Evolutionary conservation across 2,329 filamentous ascomycete genomes (phyloP), one percentile per base, ranked within the genome.

Genomic region (Arthrobotrys sphaeroides): DNA sequence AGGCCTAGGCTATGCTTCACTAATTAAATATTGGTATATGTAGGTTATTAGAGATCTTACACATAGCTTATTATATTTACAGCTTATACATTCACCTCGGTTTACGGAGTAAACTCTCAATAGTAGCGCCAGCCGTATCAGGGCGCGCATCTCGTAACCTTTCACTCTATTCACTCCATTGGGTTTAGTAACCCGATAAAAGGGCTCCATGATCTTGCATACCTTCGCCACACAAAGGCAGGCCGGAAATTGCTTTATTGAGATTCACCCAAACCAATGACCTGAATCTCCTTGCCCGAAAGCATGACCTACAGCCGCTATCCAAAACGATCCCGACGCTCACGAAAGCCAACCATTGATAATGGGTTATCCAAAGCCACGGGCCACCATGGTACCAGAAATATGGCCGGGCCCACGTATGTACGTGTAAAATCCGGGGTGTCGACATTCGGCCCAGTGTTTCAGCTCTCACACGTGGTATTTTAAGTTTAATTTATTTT

Each of bases 381-480:
- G n/a, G n/a, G n/a, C n/a, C n/a, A n/a, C n/a, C n/a, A n/a, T n/a
- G n/a, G n/a, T n/a, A n/a, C n/a, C 36, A 38, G 36, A n/a, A n/a
- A n/a, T n/a, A n/a, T n/a, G n/a, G n/a, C n/a, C n/a, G n/a, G n/a
- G n/a, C n/a, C n/a, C n/a, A n/a, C n/a, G n/a, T n/a, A n/a, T n/a
- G n/a, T n/a, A n/a, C n/a, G n/a, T n/a, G n/a, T n/a, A n/a, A n/a
- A n/a, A n/a, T n/a, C n/a, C n/a, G n/a, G n/a, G n/a, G n/a, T n/a
- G n/a, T n/a, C n/a, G n/a, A n/a, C n/a, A n/a, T n/a, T n/a, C n/a
- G n/a, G n/a, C n/a, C 47, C 7, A 13, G 47, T 31, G 6, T 36
- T 51, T 53, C 47, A 53, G 47, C 47, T 53, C 28, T 26, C 18
- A 33, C 47, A 33, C 47, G 47, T 53, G 47, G 47, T 28, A 53